A percentile compares a stretch with the other conserved stretches of the same genome.
These are phyloP conservation scores for Turritis glabra DNA, from an alignment of 345 rosid species.

Conservation along the genomic window DNA sequence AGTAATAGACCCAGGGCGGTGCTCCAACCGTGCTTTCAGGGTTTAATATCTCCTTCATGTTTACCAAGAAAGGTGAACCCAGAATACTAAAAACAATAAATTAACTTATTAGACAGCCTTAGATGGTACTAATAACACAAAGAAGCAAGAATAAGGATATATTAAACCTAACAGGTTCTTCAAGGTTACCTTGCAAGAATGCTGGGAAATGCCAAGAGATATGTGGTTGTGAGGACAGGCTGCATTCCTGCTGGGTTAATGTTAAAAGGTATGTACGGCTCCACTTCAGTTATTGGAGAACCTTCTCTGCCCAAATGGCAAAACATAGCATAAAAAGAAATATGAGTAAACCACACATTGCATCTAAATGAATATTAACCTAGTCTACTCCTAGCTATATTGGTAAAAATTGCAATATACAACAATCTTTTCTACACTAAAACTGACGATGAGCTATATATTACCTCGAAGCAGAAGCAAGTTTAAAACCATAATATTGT, in stretches of 20 bases:
- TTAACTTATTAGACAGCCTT: constrained; percentile 36
- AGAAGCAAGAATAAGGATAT: constrained; percentile 12
- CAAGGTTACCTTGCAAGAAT: constrained; percentile 77
- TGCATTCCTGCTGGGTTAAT: constrained; percentile 99
- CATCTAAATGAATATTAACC: not conserved
- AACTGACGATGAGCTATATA: constrained; percentile 13
- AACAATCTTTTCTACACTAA: not conserved
- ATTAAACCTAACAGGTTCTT: not conserved
- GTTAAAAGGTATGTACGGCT: constrained; percentile 91
- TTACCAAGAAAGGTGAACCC: constrained; percentile 78
- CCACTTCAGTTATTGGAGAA: constrained; percentile 89
- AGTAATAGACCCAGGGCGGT: constrained; percentile 86
- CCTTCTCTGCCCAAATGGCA: constrained; percentile 63
- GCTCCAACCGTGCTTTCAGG: constrained; percentile 88
- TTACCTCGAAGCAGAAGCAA: constrained; percentile 88
- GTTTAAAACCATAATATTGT: constrained; percentile 93
- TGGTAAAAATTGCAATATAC: not conserved
- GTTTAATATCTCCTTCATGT: constrained; percentile 78
- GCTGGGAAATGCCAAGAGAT: constrained; percentile 86
- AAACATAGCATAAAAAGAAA: constrained; percentile 12
- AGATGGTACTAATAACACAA: not conserved
- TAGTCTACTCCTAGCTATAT: not conserved
- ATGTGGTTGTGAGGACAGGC: constrained; percentile 88
- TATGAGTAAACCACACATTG: constrained; percentile 20
- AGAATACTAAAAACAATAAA: constrained; percentile 57